A percentile compares a stretch with the other conserved stretches of the same genome.
These are phyloP conservation scores for Styphnolobium japonicum DNA, from an alignment of 306 rosid species.

Conservation along the genomic window DNA sequence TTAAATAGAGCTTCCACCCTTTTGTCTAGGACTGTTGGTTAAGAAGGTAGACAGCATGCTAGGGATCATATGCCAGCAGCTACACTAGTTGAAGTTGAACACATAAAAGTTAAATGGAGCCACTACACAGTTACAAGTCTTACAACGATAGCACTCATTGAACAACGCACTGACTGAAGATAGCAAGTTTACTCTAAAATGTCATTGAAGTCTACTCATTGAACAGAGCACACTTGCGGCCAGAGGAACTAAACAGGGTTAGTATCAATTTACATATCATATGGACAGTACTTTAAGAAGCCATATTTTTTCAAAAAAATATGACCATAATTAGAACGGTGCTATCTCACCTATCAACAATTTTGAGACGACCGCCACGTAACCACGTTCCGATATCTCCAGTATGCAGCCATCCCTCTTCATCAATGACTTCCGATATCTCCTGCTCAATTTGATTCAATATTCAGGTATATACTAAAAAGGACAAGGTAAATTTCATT, in stretches of 20 bases:
- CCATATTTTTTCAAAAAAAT: neutral
- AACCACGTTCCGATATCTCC: constrained; percentile 94
- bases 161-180: constrained; percentile 1
- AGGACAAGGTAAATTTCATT: constrained; percentile 5
- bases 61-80: neutral
- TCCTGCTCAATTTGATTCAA: constrained; percentile 54
- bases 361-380: constrained; percentile 91
- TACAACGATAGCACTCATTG: neutral
- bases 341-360: constrained; percentile 83
- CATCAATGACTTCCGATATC: constrained; percentile 85
- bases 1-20: neutral
- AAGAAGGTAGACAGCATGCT: neutral
- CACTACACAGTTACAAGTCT: constrained; percentile 1
- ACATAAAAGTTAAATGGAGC: constrained; percentile 11
- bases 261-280: neutral
- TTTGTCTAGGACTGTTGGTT: neutral
- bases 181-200: neutral
- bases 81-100: neutral
- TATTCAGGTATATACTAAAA: constrained; percentile 23
- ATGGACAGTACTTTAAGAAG: neutral
- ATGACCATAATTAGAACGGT: neutral
- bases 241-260: neutral
- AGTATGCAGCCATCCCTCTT: constrained; percentile 95
- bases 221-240: constrained; percentile 3
- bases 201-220: too few relatives aligned